Conservation (phyloP, 2,329 filamentous ascomycete genomes). For the Beauveria pseudobassiana region DNA sequence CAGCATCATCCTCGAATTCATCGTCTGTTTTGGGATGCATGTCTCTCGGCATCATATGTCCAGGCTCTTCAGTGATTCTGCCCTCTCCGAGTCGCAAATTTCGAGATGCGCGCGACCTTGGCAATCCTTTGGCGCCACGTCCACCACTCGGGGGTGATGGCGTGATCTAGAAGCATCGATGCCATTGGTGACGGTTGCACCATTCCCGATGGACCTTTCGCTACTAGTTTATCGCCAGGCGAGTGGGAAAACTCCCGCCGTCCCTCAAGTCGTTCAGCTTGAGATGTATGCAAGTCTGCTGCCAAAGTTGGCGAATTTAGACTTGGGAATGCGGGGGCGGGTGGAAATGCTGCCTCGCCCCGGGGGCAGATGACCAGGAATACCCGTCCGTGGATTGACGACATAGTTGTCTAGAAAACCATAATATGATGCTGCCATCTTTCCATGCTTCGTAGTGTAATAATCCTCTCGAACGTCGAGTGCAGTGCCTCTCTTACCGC, state of each 20-base stretch:
- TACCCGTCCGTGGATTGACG: slow-evolving; percentile 61
- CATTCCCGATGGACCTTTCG: slow-evolving; percentile 24
- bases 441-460: slow-evolving; percentile 89
- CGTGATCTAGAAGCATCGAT: slow-evolving; percentile 67
- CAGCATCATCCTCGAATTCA: slow-evolving; percentile 47
- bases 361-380: slow-evolving; percentile 54
- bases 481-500: slow-evolving; percentile 29
- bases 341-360: slow-evolving; percentile 52
- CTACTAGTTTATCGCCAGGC: slow-evolving; percentile 1
- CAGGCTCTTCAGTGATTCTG: slow-evolving; percentile 49
- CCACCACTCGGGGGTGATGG: slow-evolving; percentile 54
- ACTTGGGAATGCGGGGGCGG: slow-evolving; percentile 70
- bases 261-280: slow-evolving; percentile 29
- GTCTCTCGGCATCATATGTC: slow-evolving; percentile 38
- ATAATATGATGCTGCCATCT: slow-evolving; percentile 96
- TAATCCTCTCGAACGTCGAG: slow-evolving; percentile 82
- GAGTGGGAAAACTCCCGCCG: background rate
- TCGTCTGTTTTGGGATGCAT: slow-evolving; percentile 47
- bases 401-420: slow-evolving; percentile 92
- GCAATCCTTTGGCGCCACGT: slow-evolving; percentile 36
- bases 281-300: slow-evolving; percentile 48
- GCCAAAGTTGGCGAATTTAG: slow-evolving; percentile 55
- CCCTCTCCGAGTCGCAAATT: slow-evolving; percentile 39
- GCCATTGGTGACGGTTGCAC: slow-evolving; percentile 59
- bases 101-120: slow-evolving; percentile 37